Base-by-base conservation (phyloP, 2,329 filamentous ascomycete species). In the Neonectria faginata region DNA sequence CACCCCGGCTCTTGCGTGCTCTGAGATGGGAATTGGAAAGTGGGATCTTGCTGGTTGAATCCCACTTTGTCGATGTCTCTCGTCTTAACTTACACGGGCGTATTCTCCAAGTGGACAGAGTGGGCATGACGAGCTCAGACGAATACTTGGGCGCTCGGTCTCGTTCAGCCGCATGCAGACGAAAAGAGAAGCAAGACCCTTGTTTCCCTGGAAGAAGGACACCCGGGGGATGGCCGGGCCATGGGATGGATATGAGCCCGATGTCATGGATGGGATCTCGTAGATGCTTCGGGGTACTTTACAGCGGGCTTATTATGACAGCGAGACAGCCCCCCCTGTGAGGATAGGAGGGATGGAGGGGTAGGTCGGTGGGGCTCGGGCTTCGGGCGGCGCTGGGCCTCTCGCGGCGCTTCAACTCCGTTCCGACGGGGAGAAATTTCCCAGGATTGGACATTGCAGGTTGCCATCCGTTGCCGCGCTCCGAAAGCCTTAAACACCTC, bases 391-490 rank as follows among this genome's bases (percentile, higher is more conserved):
- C 39, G 48, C 55, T 63, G 52, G 42, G 47, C 53, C 63, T 70
- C 57, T 70, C 56, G 61, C 71, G 71, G 71, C 57, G 69, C 62
- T 71, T 64, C 71, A 73, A 71, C 71, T 73, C 71, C 71, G 71
- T 64, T 62, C 67, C 68, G 60, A 29, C 29, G 29, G 29, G 27
- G 29, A 66, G 64, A 71, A 73, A 71, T 70, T 73, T 71, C 70
- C 58, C 47, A 53, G 57, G 47, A 22, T 25, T 27, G 16, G 36
- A 39, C 31, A 25, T 25, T 27, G 45, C 29, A 56, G 48, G 36
- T 20, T 53, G 31, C 39, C 29, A 44, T 18, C 36, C 67, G 69
- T 72, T 69, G 65, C 69, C 68, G 68, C 62, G n/a, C 53, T 51
- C 67, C 62, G 60, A 51, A 67, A 66, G 64, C 55, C 68, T 70